These are phyloP conservation scores for Colletotrichum melonis DNA, from an alignment of 2,329 filamentous ascomycete species.

Conservation along the genomic window DNA sequence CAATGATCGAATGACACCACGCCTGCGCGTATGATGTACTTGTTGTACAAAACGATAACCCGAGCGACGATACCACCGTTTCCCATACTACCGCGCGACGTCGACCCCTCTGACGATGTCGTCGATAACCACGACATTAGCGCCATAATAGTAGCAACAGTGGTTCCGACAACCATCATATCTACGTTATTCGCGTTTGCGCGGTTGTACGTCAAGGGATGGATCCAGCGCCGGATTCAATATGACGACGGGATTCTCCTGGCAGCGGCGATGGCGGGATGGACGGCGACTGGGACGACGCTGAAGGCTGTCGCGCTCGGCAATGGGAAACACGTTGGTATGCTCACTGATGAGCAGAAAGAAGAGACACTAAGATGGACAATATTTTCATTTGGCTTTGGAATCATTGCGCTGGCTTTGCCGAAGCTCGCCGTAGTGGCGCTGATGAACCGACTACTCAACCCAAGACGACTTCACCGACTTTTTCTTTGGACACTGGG, in stretches of 20 bases:
- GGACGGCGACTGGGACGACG: slow-evolving; percentile 23
- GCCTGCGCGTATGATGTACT: slow-evolving; percentile 25
- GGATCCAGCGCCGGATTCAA: slow-evolving; percentile 19
- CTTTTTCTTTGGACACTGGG: slow-evolving; percentile 51
- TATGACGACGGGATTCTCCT: slow-evolving; percentile 26
- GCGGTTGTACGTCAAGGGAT: slow-evolving; percentile 23
- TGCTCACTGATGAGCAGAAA: slow-evolving; percentile 44
- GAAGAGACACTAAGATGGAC: slow-evolving; percentile 47
- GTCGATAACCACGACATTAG: slow-evolving; percentile 12
- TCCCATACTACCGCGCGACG: background rate
- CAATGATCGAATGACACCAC: slow-evolving; percentile 4
- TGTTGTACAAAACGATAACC: slow-evolving; percentile 6
- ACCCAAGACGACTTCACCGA: slow-evolving; percentile 47
- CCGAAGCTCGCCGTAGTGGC: slow-evolving; percentile 55
- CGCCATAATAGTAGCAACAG: slow-evolving; percentile 7
- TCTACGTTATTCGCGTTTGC: slow-evolving; percentile 21
- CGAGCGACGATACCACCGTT: slow-evolving; percentile 23
- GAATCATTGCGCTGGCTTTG: slow-evolving; percentile 50
- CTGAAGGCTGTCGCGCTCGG: slow-evolving; percentile 47
- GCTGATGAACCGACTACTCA: slow-evolving; percentile 50
- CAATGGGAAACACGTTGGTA: slow-evolving; percentile 50
- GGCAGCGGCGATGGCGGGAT: slow-evolving; percentile 19
- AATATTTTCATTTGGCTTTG: slow-evolving; percentile 49
- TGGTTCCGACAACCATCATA: slow-evolving; percentile 20
- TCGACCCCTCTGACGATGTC: background rate